Evolutionary conservation across 1,139 yeast species (phyloP).

Genomic region (Geotrichum fermentans): DNA sequence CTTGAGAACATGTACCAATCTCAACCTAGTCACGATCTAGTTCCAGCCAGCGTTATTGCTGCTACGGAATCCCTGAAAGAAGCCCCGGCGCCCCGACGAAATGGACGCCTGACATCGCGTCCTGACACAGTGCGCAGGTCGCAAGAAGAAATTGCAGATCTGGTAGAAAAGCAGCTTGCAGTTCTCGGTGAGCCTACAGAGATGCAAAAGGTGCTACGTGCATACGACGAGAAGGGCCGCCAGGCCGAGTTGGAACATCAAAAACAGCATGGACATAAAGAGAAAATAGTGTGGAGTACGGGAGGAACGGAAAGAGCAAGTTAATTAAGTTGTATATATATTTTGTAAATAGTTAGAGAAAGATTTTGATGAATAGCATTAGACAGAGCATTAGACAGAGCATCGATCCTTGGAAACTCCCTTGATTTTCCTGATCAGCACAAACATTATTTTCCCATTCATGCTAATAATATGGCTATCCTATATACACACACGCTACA

Average conservation of each 20-base stretch:
- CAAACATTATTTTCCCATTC: too few species aligned
- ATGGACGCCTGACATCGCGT: constrained; percentile 6
- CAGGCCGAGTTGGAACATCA: constrained; percentile 19
- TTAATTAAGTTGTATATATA: neutral
- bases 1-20: neutral
- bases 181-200: constrained; percentile 31
- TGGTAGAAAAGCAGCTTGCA: constrained; percentile 22
- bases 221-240: constrained; percentile 26
- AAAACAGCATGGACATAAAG: constrained; percentile 19
- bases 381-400: neutral
- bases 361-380: neutral
- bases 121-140: constrained; percentile 18
- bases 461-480: too few species aligned
- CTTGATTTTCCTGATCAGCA: too few species aligned
- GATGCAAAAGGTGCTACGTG: constrained; percentile 31
- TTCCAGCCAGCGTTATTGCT: constrained; percentile 1
- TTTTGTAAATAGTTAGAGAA: neutral
- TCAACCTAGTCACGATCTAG: neutral
- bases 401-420: too few species aligned
- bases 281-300: constrained; percentile 26
- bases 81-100: constrained; percentile 7
- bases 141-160: constrained; percentile 18
- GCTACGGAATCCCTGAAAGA: neutral
- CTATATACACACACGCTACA: too few species aligned
- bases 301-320: constrained; percentile 2